Base-by-base conservation (phyloP, 805 yeast species). In the Candida boleticola region DNA sequence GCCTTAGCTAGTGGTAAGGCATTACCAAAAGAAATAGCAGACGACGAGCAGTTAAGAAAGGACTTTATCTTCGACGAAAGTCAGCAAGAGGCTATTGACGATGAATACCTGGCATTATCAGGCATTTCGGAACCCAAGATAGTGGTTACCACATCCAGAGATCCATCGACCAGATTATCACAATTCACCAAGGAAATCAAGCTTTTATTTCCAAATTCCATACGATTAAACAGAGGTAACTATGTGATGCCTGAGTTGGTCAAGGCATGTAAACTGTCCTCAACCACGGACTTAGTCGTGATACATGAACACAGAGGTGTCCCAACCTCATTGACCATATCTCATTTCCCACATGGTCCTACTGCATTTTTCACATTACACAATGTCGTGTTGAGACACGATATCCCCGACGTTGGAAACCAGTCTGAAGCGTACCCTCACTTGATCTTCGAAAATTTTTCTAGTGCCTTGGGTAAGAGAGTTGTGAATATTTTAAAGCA, bases 321-420 rank as follows among this genome's bases (percentile, higher is more conserved):
- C 0, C 99, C 99, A 40, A 90, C 97, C 0, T 87, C 97, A 1
- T 57, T 93, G 45, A 92, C 98, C 1, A 69, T 93, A 21, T 83
- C 93, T 26, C 99, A 93, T 71, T 86, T 93, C 62, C 99, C 99
- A 3, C 96, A 93, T 60, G 99, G 99, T 0, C 99, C 99, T 16
- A 86, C 97, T 2, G 95, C 93, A 26, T 83, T 86, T 36, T 93
- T 93, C 73, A 87, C 97, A 9, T 70, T 93, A 43, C 98, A 93
- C 65, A 93, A 93, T 57, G 98, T 93, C 41, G 89, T 88, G 20
- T 71, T 93, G 43, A 83, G 98, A 63, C 99, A 93, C 63, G 99
- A 93, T 66, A 77, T 93, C 35, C 71, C 84, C 21, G 80, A 88
- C 54, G 75, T 85, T 23, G 97, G 97, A 13, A 89, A 86, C 55